These are phyloP conservation scores for Phytophthora aleatoria DNA, from an alignment of 352 stramenopile species.

Conservation along the genomic window DNA sequence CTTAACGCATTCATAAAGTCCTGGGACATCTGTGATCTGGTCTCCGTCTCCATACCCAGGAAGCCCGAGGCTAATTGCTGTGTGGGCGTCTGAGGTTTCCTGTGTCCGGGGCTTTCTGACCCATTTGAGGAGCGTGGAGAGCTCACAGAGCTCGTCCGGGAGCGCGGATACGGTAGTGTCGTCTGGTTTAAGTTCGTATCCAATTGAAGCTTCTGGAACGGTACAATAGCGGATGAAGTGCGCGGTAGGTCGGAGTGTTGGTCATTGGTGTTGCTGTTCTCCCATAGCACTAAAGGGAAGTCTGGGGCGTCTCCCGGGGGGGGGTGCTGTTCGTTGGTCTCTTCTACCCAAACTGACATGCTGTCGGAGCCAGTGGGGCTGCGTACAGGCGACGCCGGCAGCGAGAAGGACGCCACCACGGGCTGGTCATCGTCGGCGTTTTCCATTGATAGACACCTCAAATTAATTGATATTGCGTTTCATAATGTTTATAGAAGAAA, in stretches of 20 bases:
- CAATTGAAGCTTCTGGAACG: conserved; percentile 83
- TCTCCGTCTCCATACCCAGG: conserved; percentile 31
- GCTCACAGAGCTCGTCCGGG: conserved; percentile 16
- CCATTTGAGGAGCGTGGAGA: conserved; percentile 21
- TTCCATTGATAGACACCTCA: conserved; percentile 26
- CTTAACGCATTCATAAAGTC: conserved; percentile 77
- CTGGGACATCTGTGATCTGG: conserved; percentile 46
- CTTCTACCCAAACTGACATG: conserved; percentile 64
- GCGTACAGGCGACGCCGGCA: conserved; percentile 65
- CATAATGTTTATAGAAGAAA: too few relatives aligned
- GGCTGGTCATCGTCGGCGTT: conserved; percentile 8
- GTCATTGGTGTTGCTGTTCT: conserved; percentile 17
- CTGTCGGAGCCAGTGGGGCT: conserved; percentile 55
- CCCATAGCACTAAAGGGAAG: conserved; percentile 67
- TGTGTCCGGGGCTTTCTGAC: conserved; percentile 24
- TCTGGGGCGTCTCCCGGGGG: conserved; percentile 28
- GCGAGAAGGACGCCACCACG: conserved; percentile 59
- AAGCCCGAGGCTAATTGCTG: conserved; percentile 47
- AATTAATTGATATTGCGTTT: too few relatives aligned
- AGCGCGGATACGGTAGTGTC: conserved; percentile 48
- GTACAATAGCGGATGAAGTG: conserved; percentile 64
- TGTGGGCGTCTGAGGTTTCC: conserved; percentile 24
- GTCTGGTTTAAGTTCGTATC: conserved; percentile 83
- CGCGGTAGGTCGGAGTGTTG: conserved; percentile 14
- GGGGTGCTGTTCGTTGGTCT: conserved; percentile 47